Percentiles rank a stretch among this genome's conserved stretches.
Evolutionary conservation across 2,329 filamentous ascomycete genomes (phyloP).

Genomic region (Talaromyces sp.): DNA sequence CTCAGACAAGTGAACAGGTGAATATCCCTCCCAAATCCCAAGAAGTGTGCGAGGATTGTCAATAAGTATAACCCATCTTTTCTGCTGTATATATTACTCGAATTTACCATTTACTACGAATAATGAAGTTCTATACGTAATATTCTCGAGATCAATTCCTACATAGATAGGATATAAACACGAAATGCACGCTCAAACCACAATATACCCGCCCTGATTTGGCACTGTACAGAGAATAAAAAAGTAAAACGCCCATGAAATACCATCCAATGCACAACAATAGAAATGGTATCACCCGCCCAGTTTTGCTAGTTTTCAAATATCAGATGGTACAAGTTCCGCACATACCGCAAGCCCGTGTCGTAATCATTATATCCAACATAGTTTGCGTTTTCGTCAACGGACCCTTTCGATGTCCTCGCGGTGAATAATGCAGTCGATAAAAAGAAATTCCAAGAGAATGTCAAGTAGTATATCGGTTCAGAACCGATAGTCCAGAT

Average conservation of each 20-base stretch:
- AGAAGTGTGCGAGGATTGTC: slow-evolving; percentile 29
- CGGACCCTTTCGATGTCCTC: not conserved
- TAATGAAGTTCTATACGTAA: not conserved
- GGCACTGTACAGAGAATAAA: slow-evolving; percentile 10
- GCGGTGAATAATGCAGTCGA: not conserved
- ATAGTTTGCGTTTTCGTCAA: not conserved
- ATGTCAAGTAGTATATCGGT: not conserved
- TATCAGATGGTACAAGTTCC: slow-evolving; percentile 10
- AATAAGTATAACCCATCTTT: slow-evolving; percentile 12
- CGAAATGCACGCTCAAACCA: slow-evolving; percentile 15
- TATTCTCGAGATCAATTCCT: not conserved
- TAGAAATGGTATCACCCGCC: slow-evolving; percentile 11
- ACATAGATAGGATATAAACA: not conserved
- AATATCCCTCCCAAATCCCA: slow-evolving; percentile 25
- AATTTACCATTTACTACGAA: not conserved
- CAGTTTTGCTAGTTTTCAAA: not conserved
- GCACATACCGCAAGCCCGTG: not conserved
- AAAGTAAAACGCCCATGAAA: slow-evolving; percentile 3
- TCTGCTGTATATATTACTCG: not conserved
- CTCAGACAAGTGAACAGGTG: slow-evolving; percentile 17
- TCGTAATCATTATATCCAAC: slow-evolving; percentile 2
- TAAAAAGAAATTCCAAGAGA: not conserved
- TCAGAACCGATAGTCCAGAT: not conserved
- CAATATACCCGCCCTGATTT: slow-evolving; percentile 3
- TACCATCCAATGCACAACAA: slow-evolving; percentile 11